phyloP scores from a whole-genome alignment of 805 yeast species.

The Starmera caribaea region DNA sequence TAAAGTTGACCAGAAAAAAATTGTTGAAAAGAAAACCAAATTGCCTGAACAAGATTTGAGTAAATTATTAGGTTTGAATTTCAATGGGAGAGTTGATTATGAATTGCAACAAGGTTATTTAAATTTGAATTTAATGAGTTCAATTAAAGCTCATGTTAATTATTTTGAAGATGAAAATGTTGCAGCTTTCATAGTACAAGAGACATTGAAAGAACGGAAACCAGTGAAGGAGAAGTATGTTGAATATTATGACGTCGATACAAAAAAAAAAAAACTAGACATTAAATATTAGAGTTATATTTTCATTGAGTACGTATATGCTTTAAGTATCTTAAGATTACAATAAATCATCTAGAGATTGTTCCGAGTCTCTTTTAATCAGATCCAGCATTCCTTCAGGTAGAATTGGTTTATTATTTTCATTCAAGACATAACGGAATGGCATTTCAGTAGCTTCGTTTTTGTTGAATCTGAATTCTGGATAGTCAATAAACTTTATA shows the following conservation, averaged over 20 bases:
- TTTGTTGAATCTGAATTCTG: slow-evolving; percentile 81
- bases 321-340: slow-evolving; percentile 1
- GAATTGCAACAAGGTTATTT: slow-evolving; percentile 67
- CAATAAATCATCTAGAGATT: slow-evolving; percentile 60
- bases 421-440: slow-evolving; percentile 73
- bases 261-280: not conserved
- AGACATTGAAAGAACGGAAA: slow-evolving; percentile 28
- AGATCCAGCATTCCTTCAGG: slow-evolving; percentile 88
- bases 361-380: slow-evolving; percentile 79
- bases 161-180: slow-evolving; percentile 84
- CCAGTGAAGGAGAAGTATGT: slow-evolving; percentile 21
- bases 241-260: not conserved
- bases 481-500: slow-evolving; percentile 83
- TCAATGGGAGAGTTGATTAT: slow-evolving; percentile 75
- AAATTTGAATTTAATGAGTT: slow-evolving; percentile 71
- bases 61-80: slow-evolving; percentile 42
- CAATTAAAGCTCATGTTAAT: slow-evolving; percentile 80
- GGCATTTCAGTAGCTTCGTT: slow-evolving; percentile 98
- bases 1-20: slow-evolving; percentile 9
- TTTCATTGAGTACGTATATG: not conserved
- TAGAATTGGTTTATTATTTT: slow-evolving; percentile 61
- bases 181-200: slow-evolving; percentile 66
- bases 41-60: slow-evolving; percentile 21
- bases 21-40: slow-evolving; percentile 13
- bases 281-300: not conserved